Conservation (phyloP, 352 stramenopile species). For the Phytophthora foliorum region DNA sequence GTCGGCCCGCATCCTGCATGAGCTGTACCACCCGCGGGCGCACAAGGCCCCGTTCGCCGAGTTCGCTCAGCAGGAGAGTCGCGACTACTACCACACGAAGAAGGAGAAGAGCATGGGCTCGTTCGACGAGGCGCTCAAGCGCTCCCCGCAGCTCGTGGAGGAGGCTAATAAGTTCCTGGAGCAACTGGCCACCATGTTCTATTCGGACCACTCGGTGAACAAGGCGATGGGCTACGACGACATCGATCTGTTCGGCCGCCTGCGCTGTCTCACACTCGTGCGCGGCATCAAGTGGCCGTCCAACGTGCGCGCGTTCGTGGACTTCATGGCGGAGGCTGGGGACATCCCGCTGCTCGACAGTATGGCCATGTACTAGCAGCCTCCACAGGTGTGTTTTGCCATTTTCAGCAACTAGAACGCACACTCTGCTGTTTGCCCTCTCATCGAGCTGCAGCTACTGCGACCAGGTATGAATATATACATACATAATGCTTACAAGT, state of each 20-base stretch:
- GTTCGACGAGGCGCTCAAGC: constrained; percentile 52
- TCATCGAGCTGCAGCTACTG: too few species aligned
- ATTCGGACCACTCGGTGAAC: constrained; percentile 59
- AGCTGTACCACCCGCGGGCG: constrained; percentile 57
- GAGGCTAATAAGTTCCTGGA: constrained; percentile 53
- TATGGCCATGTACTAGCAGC: constrained; percentile 54
- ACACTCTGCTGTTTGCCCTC: too few species aligned
- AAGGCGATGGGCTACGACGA: constrained; percentile 71
- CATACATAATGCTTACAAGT: too few species aligned
- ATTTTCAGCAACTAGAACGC: too few species aligned
- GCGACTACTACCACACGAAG: constrained; percentile 60
- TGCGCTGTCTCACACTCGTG: constrained; percentile 64
- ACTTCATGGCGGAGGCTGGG: constrained; percentile 54
- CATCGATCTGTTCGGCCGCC: constrained; percentile 58
- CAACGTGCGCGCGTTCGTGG: constrained; percentile 64
- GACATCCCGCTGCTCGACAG: constrained; percentile 61
- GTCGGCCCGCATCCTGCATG: constrained; percentile 40
- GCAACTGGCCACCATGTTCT: constrained; percentile 47
- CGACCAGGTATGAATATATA: too few species aligned
- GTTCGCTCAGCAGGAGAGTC: constrained; percentile 54
- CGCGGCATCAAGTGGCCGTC: constrained; percentile 61
- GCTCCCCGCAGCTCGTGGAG: constrained; percentile 47
- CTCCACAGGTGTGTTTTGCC: too few species aligned
- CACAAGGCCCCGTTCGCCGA: constrained; percentile 57
- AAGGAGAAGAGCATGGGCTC: constrained; percentile 60